These are phyloP conservation scores for Neurospora hispaniola DNA, from an alignment of 495 filamentous ascomycete genomes.

Conservation along the genomic window DNA sequence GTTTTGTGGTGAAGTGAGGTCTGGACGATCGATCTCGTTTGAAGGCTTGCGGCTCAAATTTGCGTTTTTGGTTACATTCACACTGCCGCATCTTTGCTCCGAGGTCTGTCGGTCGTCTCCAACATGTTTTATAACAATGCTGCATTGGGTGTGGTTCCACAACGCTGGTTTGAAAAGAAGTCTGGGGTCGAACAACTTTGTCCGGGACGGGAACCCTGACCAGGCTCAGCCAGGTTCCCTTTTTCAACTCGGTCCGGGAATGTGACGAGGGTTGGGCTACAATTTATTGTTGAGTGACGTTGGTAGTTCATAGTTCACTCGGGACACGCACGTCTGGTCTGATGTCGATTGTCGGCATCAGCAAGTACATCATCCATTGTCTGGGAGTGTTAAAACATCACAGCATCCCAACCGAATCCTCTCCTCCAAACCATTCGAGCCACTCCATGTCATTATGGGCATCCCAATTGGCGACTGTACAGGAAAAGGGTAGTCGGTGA, in stretches of 20 bases:
- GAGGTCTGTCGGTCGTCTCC: neutral
- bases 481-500: neutral
- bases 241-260: neutral
- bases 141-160: neutral
- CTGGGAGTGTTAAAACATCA: neutral
- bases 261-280: neutral
- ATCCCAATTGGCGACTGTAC: neutral
- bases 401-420: neutral
- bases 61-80: neutral
- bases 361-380: neutral
- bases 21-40: neutral
- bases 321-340: neutral
- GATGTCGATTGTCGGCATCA: neutral
- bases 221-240: neutral
- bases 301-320: neutral
- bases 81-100: neutral
- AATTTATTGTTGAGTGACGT: neutral
- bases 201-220: neutral
- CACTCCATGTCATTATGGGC: neutral
- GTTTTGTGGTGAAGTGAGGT: neutral
- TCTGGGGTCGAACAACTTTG: neutral
- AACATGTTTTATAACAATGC: neutral
- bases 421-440: neutral
- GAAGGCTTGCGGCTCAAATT: too few species aligned
- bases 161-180: neutral